phyloP scores from a whole-genome alignment of 495 filamentous ascomycete species.

The Hypoxylon cercidicola region DNA sequence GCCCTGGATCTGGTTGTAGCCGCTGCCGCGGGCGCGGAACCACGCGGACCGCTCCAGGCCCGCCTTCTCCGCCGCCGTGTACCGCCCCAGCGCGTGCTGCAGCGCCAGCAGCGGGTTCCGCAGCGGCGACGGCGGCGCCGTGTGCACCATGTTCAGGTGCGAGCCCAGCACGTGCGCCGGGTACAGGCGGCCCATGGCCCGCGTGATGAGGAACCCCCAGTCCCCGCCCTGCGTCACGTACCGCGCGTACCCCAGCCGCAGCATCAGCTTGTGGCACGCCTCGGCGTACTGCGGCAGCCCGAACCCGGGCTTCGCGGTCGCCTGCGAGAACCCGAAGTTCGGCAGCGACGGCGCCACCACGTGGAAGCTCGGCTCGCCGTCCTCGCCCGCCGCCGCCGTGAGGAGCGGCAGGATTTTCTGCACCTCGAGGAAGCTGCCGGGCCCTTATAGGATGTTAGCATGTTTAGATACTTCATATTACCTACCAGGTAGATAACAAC shows the following conservation, averaged over 20 bases:
- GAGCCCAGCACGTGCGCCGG: constrained; percentile 64
- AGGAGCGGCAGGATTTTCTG: constrained; percentile 70
- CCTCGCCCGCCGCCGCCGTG: constrained; percentile 45
- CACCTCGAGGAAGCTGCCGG: constrained; percentile 75
- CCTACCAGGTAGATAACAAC: constrained; percentile 3
- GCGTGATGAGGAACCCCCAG: constrained; percentile 71
- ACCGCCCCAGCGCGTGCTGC: constrained; percentile 49
- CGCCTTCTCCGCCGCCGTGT: constrained; percentile 46
- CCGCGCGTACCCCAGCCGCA: constrained; percentile 66
- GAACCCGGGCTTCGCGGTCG: constrained; percentile 63
- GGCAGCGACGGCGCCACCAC: constrained; percentile 73
- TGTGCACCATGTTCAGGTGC: constrained; percentile 69
- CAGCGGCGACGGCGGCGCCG: constrained; percentile 43
- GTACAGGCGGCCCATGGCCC: constrained; percentile 65
- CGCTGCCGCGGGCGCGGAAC: constrained; percentile 59
- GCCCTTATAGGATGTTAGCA: constrained; percentile 55
- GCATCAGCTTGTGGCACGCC: constrained; percentile 70
- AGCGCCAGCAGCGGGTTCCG: constrained; percentile 52
- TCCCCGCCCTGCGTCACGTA: constrained; percentile 78
- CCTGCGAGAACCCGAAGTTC: constrained; percentile 71
- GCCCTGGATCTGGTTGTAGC: constrained; percentile 62
- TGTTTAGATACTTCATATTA: neutral
- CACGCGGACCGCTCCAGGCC: constrained; percentile 56
- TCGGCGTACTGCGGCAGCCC: constrained; percentile 67
- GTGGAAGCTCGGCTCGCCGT: constrained; percentile 65